Percentiles rank a stretch among this genome's conserved stretches.
Evolutionary conservation across 306 rosid species (phyloP).

Genomic region (Trifolium repens): DNA sequence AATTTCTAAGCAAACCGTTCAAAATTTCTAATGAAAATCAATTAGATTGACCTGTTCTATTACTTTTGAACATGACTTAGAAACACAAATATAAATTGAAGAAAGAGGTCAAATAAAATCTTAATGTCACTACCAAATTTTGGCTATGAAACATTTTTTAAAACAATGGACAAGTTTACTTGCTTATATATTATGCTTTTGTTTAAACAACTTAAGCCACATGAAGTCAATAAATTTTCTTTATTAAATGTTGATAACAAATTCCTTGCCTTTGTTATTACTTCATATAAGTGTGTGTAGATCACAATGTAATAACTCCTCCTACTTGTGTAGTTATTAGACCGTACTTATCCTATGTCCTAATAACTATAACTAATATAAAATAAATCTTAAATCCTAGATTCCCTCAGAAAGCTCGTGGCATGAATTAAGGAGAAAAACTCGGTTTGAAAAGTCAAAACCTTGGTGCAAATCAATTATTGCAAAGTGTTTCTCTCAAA

Average conservation of each 20-base stretch:
- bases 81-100: too few relatives aligned
- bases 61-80: too few relatives aligned
- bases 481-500: constrained; percentile 16
- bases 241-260: neutral
- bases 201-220: neutral
- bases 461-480: constrained; percentile 21
- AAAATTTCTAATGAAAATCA: too few relatives aligned
- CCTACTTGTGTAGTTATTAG: neutral
- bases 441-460: constrained; percentile 40
- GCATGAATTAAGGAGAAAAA: constrained; percentile 59
- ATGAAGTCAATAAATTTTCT: neutral
- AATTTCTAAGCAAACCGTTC: too few relatives aligned
- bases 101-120: neutral
- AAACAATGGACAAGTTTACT: neutral
- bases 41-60: too few relatives aligned
- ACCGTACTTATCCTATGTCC: constrained; percentile 5
- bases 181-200: neutral
- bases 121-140: too few relatives aligned
- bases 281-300: too few relatives aligned
- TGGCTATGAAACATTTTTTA: too few relatives aligned
- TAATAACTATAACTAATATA: neutral
- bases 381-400: neutral
- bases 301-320: neutral
- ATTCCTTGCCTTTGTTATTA: neutral
- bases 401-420: constrained; percentile 30